Base-by-base conservation (phyloP, 805 yeast genomes). In the Lipomyces starkeyi region DNA sequence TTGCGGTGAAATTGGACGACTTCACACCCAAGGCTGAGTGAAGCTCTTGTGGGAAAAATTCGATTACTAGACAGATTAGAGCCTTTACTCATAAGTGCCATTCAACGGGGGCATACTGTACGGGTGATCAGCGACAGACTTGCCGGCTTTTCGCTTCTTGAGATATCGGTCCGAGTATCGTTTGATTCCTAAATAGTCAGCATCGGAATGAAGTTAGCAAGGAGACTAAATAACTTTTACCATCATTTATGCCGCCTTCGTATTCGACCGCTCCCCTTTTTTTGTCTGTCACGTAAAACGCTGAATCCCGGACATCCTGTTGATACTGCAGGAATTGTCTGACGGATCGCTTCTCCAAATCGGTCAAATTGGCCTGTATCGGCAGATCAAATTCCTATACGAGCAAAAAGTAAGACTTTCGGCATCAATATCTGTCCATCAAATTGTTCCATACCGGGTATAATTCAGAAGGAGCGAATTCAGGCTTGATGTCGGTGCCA, bases 141-240 rank as follows among this genome's bases (percentile, higher is more conserved):
- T 68, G 14, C 74, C 69, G 20, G 32, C 49, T 54, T 66, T 67
- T 13, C 65, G 64, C 49, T 61, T 61, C 40, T 59, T 63, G 1
- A 68, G 64, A 56, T 69, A 71, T 25, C 72, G 60, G 58, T 73
- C 75, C 2, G 75, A 69, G 60, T 73, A 73, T 8, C 75, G 70
- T 58, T 73, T 73, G 55, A 73, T 73, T 8, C 70, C 71, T 67
- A 22, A 11, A 25, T 3, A 20, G 11, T 53, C 5, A 9, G 32
- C 22, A 17, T 47, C 27, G 8, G 40, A 2, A 20, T 27, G 20
- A 2, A 2, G 17, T 32, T 32, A 17, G 32, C 9, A 13, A 52
- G 32, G 7, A 29, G 32, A n/a, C 17, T 22, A 3, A 29, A 13
- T n/a, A 27, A 11, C 4, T 4, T 43, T 27, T 54, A 55, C 72